Evolutionary conservation across 805 yeast genomes (phyloP).

Genomic region (Lipomyces japonicus): DNA sequence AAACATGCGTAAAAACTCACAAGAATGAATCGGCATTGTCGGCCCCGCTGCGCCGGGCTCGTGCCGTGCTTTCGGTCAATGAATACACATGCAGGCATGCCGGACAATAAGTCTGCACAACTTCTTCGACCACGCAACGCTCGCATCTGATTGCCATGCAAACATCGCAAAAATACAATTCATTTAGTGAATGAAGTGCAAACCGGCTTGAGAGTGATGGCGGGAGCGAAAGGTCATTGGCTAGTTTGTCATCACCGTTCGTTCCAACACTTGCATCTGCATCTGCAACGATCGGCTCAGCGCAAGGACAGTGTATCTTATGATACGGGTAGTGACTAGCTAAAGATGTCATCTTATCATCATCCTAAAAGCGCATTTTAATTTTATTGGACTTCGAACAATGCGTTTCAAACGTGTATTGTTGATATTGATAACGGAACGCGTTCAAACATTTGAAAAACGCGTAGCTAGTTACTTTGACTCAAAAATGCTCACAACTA

Average conservation of each 20-base stretch:
- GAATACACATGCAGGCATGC: constrained; percentile 37
- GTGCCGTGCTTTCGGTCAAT: no score
- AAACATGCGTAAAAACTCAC: background rate
- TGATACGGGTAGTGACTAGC: constrained; percentile 20
- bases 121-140: constrained; percentile 38
- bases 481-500: background rate
- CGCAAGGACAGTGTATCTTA: constrained; percentile 27
- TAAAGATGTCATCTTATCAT: no score
- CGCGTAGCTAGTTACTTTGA: no score
- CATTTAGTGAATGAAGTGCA: constrained; percentile 32
- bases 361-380: background rate
- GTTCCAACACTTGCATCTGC: background rate
- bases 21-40: no score
- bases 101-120: constrained; percentile 39
- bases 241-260: background rate
- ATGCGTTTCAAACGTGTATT: background rate
- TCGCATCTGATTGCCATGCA: constrained; percentile 39
- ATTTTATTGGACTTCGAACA: background rate
- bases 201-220: constrained; percentile 25
- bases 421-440: background rate
- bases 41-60: background rate
- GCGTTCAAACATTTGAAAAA: constrained; percentile 1
- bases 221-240: constrained; percentile 25
- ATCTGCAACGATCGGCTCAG: constrained; percentile 15
- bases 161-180: constrained; percentile 39